phyloP scores from a whole-genome alignment of 495 filamentous ascomycete species.

The Penicillium egyptiacum region DNA sequence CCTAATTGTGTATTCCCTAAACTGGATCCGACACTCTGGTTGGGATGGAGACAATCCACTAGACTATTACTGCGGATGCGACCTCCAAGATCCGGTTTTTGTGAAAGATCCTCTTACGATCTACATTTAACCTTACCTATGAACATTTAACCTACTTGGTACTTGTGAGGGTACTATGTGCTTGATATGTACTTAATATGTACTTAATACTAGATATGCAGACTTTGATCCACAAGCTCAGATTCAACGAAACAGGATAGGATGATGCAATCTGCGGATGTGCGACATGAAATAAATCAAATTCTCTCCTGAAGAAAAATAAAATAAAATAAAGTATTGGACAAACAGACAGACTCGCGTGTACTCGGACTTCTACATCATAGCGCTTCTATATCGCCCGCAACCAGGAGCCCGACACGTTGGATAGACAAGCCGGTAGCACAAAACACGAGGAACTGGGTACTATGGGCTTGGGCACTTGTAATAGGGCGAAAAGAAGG shows the following conservation, averaged over 20 bases:
- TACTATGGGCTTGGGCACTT: neutral
- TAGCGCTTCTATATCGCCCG: neutral
- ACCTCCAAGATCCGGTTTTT: no score
- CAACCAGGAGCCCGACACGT: slow-evolving; percentile 8
- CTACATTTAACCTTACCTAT: neutral
- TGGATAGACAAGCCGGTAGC: slow-evolving; percentile 9
- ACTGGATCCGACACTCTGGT: no score
- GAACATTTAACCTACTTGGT: neutral
- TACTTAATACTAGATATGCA: neutral
- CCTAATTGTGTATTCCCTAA: no score
- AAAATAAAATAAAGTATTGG: neutral
- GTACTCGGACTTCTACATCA: neutral
- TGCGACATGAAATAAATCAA: neutral
- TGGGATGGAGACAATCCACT: no score
- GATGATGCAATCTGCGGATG: neutral
- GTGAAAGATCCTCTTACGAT: no score
- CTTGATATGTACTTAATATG: no score
- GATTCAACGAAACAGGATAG: neutral
- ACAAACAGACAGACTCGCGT: neutral
- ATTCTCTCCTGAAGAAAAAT: neutral
- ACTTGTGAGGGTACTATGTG: no score
- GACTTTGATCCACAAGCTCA: neutral
- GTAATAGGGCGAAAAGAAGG: neutral
- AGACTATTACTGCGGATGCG: no score
- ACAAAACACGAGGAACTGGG: slow-evolving; percentile 15